These are phyloP conservation scores for Apiospora rasikravindrae DNA, from an alignment of 2,329 filamentous ascomycete genomes.

Conservation along the genomic window DNA sequence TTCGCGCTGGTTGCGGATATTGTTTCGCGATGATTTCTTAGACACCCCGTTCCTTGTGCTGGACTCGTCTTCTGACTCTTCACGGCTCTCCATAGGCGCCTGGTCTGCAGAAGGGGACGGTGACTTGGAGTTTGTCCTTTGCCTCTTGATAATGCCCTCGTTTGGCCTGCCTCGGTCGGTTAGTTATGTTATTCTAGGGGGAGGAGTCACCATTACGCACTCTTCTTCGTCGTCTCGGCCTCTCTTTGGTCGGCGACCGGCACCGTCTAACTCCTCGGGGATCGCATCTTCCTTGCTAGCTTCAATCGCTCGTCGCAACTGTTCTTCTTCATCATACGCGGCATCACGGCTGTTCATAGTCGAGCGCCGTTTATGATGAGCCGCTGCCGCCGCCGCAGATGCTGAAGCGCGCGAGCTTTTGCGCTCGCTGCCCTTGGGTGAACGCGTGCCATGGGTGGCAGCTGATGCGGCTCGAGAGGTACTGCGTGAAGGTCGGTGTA, in stretches of 20 bases:
- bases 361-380: conserved; percentile 78
- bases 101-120: conserved; percentile 62
- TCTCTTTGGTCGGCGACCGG: conserved; percentile 75
- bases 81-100: conserved; percentile 51
- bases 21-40: conserved; percentile 65
- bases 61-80: conserved; percentile 76
- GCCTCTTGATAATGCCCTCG: conserved; percentile 72
- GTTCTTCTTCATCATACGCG: conserved; percentile 93
- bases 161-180: conserved; percentile 61
- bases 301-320: conserved; percentile 86
- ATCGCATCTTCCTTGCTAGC: conserved; percentile 86
- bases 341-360: conserved; percentile 98
- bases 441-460: conserved; percentile 65
- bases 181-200: conserved; percentile 10
- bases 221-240: conserved; percentile 91
- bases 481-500: conserved; percentile 60
- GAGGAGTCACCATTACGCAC: conserved; percentile 62
- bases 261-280: conserved; percentile 55
- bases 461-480: conserved; percentile 69
- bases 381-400: conserved; percentile 50
- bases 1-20: conserved; percentile 64
- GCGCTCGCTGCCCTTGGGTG: conserved; percentile 57
- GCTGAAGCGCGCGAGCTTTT: conserved; percentile 60
- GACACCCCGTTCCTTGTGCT: conserved; percentile 60
- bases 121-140: conserved; percentile 80